A percentile compares a stretch with the other conserved stretches of the same genome.
Conservation (phyloP, 139 green algal species). For the Volvox reticuliferus region DNA sequence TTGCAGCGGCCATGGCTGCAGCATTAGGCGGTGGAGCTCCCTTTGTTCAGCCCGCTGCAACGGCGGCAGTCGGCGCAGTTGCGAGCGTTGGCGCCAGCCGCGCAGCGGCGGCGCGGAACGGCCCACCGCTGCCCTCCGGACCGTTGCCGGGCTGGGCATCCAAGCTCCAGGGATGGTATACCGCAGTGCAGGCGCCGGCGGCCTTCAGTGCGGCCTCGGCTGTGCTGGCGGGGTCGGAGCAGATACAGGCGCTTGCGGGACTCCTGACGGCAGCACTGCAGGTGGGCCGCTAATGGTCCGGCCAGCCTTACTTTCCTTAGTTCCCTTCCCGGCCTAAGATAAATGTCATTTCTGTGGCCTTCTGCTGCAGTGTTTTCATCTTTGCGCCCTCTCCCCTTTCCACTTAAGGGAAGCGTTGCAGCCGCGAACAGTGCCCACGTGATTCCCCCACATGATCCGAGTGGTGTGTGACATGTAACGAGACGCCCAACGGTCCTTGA, state of each 20-base stretch:
- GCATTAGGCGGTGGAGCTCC: neutral
- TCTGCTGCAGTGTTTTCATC: too few relatives aligned
- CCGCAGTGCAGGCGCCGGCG: neutral
- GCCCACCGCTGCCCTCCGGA: neutral
- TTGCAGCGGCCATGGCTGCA: neutral
- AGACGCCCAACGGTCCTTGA: too few relatives aligned
- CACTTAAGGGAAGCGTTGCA: too few relatives aligned
- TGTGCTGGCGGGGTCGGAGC: slow-evolving; percentile 8
- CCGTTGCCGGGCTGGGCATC: neutral
- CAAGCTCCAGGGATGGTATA: neutral
- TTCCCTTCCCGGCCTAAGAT: too few relatives aligned
- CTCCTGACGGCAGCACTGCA: slow-evolving; percentile 31
- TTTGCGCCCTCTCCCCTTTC: too few relatives aligned
- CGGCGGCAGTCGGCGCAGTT: neutral
- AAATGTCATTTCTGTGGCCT: too few relatives aligned
- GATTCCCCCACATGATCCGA: too few relatives aligned
- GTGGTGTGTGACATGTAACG: too few relatives aligned
- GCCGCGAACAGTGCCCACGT: too few relatives aligned
- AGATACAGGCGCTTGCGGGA: slow-evolving; percentile 11
- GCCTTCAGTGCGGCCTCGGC: neutral
- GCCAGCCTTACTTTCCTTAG: too few relatives aligned
- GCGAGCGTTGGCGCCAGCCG: neutral
- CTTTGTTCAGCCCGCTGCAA: neutral
- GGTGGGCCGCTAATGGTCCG: neutral
- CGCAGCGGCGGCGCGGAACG: neutral